Base-by-base conservation (phyloP, 2,329 filamentous ascomycete genomes). In the Colletotrichum limetticola region DNA sequence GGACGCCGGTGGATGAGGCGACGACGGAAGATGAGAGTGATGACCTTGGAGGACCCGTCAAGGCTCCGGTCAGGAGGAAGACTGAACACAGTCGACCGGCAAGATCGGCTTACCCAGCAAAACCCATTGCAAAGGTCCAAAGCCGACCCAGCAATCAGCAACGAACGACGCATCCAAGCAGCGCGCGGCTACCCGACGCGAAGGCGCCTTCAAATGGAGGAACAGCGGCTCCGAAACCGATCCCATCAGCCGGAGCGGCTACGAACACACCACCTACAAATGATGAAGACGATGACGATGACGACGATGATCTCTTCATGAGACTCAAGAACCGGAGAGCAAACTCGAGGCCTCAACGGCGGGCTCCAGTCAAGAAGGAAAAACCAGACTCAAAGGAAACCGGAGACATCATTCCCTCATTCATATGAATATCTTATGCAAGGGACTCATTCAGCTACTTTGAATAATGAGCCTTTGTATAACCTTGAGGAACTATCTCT, bases 161-260 rank as follows among this genome's bases (percentile, higher is more conserved):
- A 65, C n/a, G 16, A 28, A 14, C 49, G 24, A 57, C 30, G 4
- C 24, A 5, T 14, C 4, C 30, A n/a, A 58, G 30, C 32, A 28
- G 35, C 32, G 42, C 8, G 4, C 19, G 24, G 6, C 5, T 22
- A 7, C 14, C 22, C 35, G 62, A 42, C 5, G 9, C 16, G 9
- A 61, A 26, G 42, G 7, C 52, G 67, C 22, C 63, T 11, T 26
- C 56, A 12, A 16, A 19, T 5, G 30, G 7, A 28, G 28, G n/a
- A 35, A 46, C 11, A 37, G 60, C 11, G 6, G 4, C 55, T 28
- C 46, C 59, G 64, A 75, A 16, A 63, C 72, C n/a, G 60, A 11
- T 14, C 22, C 72, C 59, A 32, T 75, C n/a, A 78, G 82, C 16
- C 76, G 80, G 0, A 79, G 83, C 35, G 79, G 83, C 37, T n/a